Base-by-base conservation (phyloP, 1,284 basidiomycete genomes). In the Phlebopus sp. region DNA sequence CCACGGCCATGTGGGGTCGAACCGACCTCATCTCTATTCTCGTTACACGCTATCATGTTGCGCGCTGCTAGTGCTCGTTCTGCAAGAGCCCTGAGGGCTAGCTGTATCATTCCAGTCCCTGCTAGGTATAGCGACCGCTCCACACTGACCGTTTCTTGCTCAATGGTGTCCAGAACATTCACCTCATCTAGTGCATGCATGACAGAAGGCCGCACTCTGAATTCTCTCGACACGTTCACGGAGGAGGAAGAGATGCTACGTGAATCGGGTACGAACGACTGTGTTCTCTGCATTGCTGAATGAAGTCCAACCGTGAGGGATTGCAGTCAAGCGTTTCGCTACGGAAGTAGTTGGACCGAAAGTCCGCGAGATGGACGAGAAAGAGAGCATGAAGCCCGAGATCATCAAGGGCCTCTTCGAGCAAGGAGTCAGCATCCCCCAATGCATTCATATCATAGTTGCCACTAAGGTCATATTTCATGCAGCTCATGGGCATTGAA, bases 351-450 rank as follows among this genome's bases (percentile, higher is more conserved):
- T 99, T 18, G 89, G 72, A 9, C 96, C 97, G 38, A 91, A 84
- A 65, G 95, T 97, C 47, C 81, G 86, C 35, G 91, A 94, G 63
- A 99, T 99, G 97, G 96, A 99, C 67, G 96, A 99, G 76, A 87
- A 86, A 45, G 97, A 99, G 70, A 75, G 74, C 60, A 99, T 99
- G 97, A 93, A 97, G 67, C 84, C 90, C 1, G 75, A 71, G 2
- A 72, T 99, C 60, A 92, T 99, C 65, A 79, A 91, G 62, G 92
- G 86, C 0, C 78, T 98, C 17, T 99, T 97, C 55, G 93, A 97
- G 51, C 92, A 97, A 71, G 96, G 96, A 27, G 92, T 97, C 64
- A 58, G 86, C 72, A 18, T 21, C 45, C 44, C 34, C 40, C 29
- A 34, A 42, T 4, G 19, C 25, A 6, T 15, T 8, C 8, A 13